phyloP scores from a whole-genome alignment of 805 yeast genomes.

The Peterozyma toletana region DNA sequence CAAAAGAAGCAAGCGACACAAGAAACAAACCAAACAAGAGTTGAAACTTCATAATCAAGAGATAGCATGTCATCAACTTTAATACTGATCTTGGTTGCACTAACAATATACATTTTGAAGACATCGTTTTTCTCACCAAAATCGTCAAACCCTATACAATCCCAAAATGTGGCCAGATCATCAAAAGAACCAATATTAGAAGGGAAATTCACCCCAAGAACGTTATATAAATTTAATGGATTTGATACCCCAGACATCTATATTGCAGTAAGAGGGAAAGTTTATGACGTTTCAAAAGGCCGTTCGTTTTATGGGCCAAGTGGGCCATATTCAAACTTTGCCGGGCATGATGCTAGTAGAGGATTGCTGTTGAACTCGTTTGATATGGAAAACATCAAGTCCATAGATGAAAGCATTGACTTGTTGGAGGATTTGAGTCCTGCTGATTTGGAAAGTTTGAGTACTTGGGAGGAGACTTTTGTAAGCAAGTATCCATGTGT shows the following conservation, averaged over 20 bases:
- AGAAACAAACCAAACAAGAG: too few species aligned
- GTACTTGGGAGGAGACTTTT: conserved; percentile 84
- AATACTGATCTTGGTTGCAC: neutral
- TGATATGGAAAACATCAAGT: conserved; percentile 54
- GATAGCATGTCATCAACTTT: too few species aligned
- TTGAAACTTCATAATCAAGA: too few species aligned
- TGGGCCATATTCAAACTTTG: conserved; percentile 91
- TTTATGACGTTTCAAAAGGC: conserved; percentile 76
- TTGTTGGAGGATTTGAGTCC: conserved; percentile 49
- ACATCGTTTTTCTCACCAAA: neutral
- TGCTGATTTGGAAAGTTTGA: conserved; percentile 58
- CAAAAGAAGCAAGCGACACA: too few species aligned
- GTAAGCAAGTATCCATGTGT: conserved; percentile 73
- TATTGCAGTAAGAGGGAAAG: conserved; percentile 79
- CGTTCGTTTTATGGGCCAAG: conserved; percentile 91
- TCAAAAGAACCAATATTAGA: conserved; percentile 19
- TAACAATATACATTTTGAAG: neutral
- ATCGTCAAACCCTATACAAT: neutral
- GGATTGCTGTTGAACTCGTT: conserved; percentile 88
- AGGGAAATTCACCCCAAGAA: conserved; percentile 61
- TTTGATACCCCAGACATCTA: conserved; percentile 72
- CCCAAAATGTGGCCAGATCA: neutral
- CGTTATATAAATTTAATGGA: conserved; percentile 75
- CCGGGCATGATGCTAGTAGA: conserved; percentile 92
- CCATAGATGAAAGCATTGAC: conserved; percentile 76